These are phyloP conservation scores for Xylariales sp. DNA, from an alignment of 2,329 filamentous ascomycete species.

Conservation along the genomic window DNA sequence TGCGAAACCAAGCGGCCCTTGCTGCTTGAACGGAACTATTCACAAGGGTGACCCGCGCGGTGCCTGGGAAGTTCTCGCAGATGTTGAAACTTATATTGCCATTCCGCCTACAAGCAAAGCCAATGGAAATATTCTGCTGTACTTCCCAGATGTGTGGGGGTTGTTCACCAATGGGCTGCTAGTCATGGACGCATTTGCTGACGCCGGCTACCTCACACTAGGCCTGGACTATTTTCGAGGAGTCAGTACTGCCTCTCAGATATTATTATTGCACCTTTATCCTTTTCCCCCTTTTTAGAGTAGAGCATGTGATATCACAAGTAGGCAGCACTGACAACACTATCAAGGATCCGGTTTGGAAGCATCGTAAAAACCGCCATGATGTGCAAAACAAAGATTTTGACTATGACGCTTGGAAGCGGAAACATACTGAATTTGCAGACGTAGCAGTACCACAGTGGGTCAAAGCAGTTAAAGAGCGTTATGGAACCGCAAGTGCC, in stretches of 20 bases:
- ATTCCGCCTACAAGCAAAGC: slow-evolving; percentile 11
- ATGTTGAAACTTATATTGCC: slow-evolving; percentile 20
- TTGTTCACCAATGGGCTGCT: slow-evolving; percentile 36
- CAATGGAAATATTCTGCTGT: slow-evolving; percentile 35
- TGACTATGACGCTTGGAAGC: slow-evolving; percentile 43
- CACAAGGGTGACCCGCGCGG: slow-evolving; percentile 20
- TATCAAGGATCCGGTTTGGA: slow-evolving; percentile 36
- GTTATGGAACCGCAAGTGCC: slow-evolving; percentile 27
- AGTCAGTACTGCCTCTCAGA: too few relatives aligned
- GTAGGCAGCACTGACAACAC: too few relatives aligned
- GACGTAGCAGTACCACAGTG: slow-evolving; percentile 38
- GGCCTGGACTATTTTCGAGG: slow-evolving; percentile 41
- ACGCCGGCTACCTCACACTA: slow-evolving; percentile 35
- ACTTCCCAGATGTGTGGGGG: slow-evolving; percentile 41
- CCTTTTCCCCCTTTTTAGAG: too few relatives aligned
- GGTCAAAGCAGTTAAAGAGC: slow-evolving; percentile 30
- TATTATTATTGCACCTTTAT: neutral
- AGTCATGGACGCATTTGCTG: slow-evolving; percentile 42
- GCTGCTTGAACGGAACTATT: slow-evolving; percentile 19
- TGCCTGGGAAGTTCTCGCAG: slow-evolving; percentile 12
- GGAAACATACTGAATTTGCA: slow-evolving; percentile 39
- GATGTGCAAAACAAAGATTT: slow-evolving; percentile 31
- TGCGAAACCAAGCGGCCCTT: slow-evolving; percentile 16
- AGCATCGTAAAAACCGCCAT: slow-evolving; percentile 27
- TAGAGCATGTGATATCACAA: too few relatives aligned